phyloP scores from a whole-genome alignment of 2,329 filamentous ascomycete genomes.

The Camillea tinctor region DNA sequence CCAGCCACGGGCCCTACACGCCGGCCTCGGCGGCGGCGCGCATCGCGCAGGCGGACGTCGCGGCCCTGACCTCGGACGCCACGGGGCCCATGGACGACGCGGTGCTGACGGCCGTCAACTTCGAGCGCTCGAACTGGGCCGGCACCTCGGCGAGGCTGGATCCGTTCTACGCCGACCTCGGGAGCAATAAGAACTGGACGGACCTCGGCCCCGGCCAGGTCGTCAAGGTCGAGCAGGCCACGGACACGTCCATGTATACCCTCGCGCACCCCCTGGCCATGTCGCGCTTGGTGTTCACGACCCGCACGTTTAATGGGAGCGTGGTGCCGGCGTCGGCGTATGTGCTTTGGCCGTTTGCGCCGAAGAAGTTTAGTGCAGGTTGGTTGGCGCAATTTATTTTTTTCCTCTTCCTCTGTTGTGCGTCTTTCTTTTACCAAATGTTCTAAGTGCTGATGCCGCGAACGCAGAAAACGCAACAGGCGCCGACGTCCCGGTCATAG shows the following conservation, averaged over 20 bases:
- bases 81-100: background rate
- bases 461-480: no score
- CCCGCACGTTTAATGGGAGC: constrained; percentile 6
- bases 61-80: no score
- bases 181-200: no score
- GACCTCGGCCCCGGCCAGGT: background rate
- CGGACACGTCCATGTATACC: constrained; percentile 6
- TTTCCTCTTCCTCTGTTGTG: no score
- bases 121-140: constrained; percentile 9
- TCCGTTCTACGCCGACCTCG: constrained; percentile 1
- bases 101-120: constrained; percentile 3
- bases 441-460: no score
- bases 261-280: constrained; percentile 2
- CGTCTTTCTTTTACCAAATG: no score
- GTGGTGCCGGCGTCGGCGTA: constrained; percentile 8
- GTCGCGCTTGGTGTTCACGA: constrained; percentile 9
- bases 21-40: background rate
- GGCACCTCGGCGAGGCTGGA: constrained; percentile 1
- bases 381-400: no score
- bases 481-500: constrained; percentile 26
- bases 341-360: constrained; percentile 9
- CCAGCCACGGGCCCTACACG: background rate
- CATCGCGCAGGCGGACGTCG: no score
- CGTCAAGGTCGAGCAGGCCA: constrained; percentile 6
- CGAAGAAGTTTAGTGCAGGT: background rate